phyloP scores from a whole-genome alignment of 1,139 yeast species.

The Magnusiomyces tetraspermus region DNA sequence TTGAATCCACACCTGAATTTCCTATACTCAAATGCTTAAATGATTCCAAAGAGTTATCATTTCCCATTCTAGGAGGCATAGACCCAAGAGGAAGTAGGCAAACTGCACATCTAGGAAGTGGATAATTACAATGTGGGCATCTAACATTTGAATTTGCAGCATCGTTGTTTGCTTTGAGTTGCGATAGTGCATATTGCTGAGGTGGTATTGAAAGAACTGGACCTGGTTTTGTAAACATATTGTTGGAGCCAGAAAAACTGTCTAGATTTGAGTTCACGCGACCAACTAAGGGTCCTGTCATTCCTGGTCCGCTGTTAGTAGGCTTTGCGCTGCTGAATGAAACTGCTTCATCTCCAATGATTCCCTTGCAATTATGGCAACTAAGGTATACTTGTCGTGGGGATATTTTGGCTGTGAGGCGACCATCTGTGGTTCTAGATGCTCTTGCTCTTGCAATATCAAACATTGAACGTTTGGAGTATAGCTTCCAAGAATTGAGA shows the following conservation, averaged over 20 bases:
- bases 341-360: conserved; percentile 9
- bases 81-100: conserved; percentile 78
- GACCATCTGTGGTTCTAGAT: conserved; percentile 46
- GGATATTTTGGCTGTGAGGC: conserved; percentile 40
- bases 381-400: conserved; percentile 74
- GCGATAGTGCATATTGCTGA: conserved; percentile 7
- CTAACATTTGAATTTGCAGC: conserved; percentile 14
- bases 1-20: too few relatives aligned
- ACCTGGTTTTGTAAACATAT: background rate
- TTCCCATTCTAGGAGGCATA: conserved; percentile 39
- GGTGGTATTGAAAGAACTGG: background rate
- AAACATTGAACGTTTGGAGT: conserved; percentile 67
- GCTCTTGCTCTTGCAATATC: conserved; percentile 70
- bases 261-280: background rate
- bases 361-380: conserved; percentile 72
- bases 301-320: conserved; percentile 1
- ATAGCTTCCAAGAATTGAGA: conserved; percentile 77
- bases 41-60: conserved; percentile 14
- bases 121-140: conserved; percentile 82
- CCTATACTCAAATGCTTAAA: background rate
- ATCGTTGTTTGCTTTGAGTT: background rate
- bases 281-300: background rate
- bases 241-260: background rate
- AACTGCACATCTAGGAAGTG: conserved; percentile 86
- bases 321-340: conserved; percentile 7